Evolutionary conservation across 2,329 filamentous ascomycete genomes (phyloP).

Genomic region (Alternaria sp.): DNA sequence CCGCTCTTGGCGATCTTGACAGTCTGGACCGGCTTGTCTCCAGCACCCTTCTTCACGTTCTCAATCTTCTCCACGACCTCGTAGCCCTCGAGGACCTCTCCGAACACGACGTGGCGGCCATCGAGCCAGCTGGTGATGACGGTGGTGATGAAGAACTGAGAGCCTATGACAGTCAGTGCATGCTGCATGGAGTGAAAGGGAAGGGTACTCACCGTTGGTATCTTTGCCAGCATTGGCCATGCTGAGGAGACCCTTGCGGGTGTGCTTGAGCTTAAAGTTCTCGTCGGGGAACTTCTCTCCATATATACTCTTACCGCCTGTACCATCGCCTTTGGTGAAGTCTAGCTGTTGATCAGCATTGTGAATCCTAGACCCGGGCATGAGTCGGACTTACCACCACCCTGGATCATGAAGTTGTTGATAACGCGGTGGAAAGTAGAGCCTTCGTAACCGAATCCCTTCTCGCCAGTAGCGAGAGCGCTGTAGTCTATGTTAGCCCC

Average conservation of each 20-base stretch:
- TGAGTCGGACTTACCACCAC: constrained; percentile 60
- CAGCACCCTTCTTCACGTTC: constrained; percentile 67
- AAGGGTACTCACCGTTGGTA: constrained; percentile 53
- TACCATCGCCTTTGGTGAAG: constrained; percentile 66
- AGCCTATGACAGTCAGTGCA: constrained; percentile 41
- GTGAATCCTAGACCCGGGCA: background rate
- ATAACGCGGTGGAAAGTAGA: constrained; percentile 90
- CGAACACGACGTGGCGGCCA: constrained; percentile 84
- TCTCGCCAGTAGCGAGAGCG: constrained; percentile 82
- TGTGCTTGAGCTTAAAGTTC: constrained; percentile 95
- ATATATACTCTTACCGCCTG: constrained; percentile 88
- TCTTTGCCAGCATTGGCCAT: constrained; percentile 77
- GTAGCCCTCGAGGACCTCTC: constrained; percentile 86
- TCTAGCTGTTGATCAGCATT: background rate
- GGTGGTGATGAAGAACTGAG: constrained; percentile 91
- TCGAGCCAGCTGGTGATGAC: constrained; percentile 82
- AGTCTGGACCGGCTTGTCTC: constrained; percentile 71
- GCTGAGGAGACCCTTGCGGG: constrained; percentile 79
- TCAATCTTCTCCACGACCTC: constrained; percentile 81
- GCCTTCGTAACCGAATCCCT: constrained; percentile 82
- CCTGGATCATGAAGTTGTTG: constrained; percentile 91
- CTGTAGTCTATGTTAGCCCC: constrained; percentile 56
- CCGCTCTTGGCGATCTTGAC: constrained; percentile 85
- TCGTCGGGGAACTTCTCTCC: constrained; percentile 83
- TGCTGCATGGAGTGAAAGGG: background rate